Evolutionary conservation across 495 filamentous ascomycete species (phyloP), one percentile per base, ranked within the genome.

Genomic region (Aspergillus avenaceus): DNA sequence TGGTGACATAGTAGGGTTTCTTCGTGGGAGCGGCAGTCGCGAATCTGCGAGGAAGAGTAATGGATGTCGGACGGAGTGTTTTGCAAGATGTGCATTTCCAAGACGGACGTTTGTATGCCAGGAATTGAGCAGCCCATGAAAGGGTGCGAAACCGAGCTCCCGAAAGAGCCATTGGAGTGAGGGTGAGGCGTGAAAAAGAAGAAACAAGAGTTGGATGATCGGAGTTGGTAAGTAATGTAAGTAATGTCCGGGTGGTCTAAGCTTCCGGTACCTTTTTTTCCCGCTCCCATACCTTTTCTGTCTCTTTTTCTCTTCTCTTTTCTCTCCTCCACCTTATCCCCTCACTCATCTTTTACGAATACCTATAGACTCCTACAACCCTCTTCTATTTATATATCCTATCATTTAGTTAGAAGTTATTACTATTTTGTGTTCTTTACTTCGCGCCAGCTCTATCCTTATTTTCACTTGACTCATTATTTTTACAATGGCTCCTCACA

Each of bases 1-100:
- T 91, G 3, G 93, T 97, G 58, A 97, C 77, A 78, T 97, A 97
- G 76, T 85, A 97, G 5, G 95, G 91, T 74, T 98, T 97, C 55
- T 76, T 71, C 32, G 62, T 48, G 14, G 61, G 34, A 45, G 66
- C 45, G 22, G 54, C 55, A 22, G 71, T 67, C 45, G 69, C 68
- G 49, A 69, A 50, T 61, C 63, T 58, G 56, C 69, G 69, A 26
- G 55, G 60, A 49, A 57, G 40, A 26, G 38, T 25, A 2, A 40
- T 31, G 24, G 50, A 27, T 14, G 53, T 47, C 7, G 51, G 43
- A 14, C 49, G 46, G 8, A 51, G 51, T 56, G 53, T 50, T 28
- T 48, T 63, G 53, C 62, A 64, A 3, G 61, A 45, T 14, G 62
- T 53, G 44, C 66, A 72, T 45, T 58, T 67, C 69, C 67, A 74